Conservation (phyloP, 306 rosid species). For the Prinsepia uniflora region DNA sequence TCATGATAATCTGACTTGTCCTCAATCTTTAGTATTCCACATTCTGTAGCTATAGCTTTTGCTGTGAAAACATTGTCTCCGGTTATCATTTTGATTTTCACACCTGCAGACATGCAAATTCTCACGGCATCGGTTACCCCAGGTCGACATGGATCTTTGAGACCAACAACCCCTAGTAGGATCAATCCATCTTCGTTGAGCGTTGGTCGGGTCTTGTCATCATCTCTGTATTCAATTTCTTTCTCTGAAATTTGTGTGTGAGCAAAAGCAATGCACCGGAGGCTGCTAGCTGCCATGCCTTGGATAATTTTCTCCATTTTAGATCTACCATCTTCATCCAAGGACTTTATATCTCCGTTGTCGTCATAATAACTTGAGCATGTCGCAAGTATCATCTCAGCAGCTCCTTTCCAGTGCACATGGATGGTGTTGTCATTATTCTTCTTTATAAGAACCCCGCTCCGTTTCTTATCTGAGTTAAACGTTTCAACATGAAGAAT, state of each 20-base stretch:
- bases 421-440: slow-evolving; percentile 38
- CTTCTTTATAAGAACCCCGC: slow-evolving; percentile 61
- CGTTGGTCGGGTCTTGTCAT: slow-evolving; percentile 18
- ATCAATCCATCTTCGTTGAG: slow-evolving; percentile 54
- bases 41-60: slow-evolving; percentile 79
- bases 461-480: slow-evolving; percentile 78
- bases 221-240: slow-evolving; percentile 26
- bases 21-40: slow-evolving; percentile 54
- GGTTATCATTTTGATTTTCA: slow-evolving; percentile 73
- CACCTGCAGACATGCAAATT: slow-evolving; percentile 67
- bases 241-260: slow-evolving; percentile 41
- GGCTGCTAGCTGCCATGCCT: slow-evolving; percentile 88
- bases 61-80: slow-evolving; percentile 95
- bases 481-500: slow-evolving; percentile 75
- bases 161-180: slow-evolving; percentile 73
- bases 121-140: slow-evolving; percentile 53
- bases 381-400: slow-evolving; percentile 75
- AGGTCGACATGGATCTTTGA: slow-evolving; percentile 80
- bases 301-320: slow-evolving; percentile 52
- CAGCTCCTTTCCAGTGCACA: slow-evolving; percentile 92
- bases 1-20: slow-evolving; percentile 19
- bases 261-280: slow-evolving; percentile 84
- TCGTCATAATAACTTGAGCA: slow-evolving; percentile 54
- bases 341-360: slow-evolving; percentile 39
- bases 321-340: slow-evolving; percentile 37